Conservation (phyloP, 108 stramenopile species). For the Cyclotella atomus region DNA sequence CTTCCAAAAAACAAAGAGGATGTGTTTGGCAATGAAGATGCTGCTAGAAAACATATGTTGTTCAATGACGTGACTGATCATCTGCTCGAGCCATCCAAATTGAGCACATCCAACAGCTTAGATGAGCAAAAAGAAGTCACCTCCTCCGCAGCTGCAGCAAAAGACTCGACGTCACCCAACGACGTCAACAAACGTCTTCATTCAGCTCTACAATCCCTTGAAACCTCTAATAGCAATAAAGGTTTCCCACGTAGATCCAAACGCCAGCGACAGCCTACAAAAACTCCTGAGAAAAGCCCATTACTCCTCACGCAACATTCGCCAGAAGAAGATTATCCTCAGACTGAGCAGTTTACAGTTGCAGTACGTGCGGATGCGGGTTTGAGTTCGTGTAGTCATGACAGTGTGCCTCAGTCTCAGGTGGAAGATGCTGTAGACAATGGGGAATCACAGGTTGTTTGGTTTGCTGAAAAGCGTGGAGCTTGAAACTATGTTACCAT, state of each 20-base stretch:
- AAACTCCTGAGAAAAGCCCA: conserved; percentile 1
- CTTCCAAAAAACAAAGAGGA: no score
- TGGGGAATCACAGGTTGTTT: conserved; percentile 44
- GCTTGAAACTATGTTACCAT: neutral
- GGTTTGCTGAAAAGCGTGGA: conserved; percentile 28
- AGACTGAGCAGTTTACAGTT: conserved; percentile 11
- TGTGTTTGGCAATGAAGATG: no score
- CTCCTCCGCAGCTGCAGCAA: neutral
- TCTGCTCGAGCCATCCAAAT: no score
- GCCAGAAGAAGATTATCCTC: conserved; percentile 10
- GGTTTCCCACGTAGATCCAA: neutral
- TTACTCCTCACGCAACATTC: neutral
- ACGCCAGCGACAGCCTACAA: neutral
- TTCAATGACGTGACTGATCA: no score
- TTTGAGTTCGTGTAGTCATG: neutral
- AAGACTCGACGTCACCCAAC: neutral
- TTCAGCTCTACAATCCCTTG: conserved; percentile 19
- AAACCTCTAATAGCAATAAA: neutral
- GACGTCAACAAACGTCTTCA: conserved; percentile 15
- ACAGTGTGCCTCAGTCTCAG: conserved; percentile 28
- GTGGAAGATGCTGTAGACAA: conserved; percentile 29
- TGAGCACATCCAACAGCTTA: neutral
- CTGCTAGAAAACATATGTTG: no score
- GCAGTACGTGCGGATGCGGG: conserved; percentile 20
- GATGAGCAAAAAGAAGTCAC: neutral